Conservation (phyloP, 208 protist genomes). For the Leishmania martiniquensis region DNA sequence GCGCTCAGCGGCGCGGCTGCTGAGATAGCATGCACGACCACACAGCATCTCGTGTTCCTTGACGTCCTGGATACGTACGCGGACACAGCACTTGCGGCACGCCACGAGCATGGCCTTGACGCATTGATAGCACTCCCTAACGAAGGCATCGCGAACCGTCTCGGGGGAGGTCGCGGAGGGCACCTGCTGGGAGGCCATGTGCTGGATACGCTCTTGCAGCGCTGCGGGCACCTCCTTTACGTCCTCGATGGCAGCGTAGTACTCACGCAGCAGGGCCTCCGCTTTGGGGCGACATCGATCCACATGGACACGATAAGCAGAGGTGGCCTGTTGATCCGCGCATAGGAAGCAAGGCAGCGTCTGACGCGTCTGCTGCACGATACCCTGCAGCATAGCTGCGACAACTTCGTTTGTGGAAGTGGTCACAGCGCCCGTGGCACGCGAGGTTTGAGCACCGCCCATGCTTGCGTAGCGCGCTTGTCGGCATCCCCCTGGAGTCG, state of each 20-base stretch:
- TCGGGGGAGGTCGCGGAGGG: slow-evolving; percentile 28
- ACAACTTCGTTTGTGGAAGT: slow-evolving; percentile 41
- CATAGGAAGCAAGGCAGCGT: slow-evolving; percentile 80
- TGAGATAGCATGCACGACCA: slow-evolving; percentile 43
- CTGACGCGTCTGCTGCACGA: slow-evolving; percentile 64
- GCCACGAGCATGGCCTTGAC: slow-evolving; percentile 60
- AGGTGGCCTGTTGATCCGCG: slow-evolving; percentile 54
- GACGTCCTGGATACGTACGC: slow-evolving; percentile 67
- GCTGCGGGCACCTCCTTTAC: slow-evolving; percentile 16
- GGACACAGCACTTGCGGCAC: slow-evolving; percentile 58
- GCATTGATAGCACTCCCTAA: slow-evolving; percentile 47
- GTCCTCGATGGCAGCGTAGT: slow-evolving; percentile 16
- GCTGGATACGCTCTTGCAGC: slow-evolving; percentile 19
- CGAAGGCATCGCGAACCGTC: slow-evolving; percentile 36
- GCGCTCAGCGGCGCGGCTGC: slow-evolving; percentile 44
- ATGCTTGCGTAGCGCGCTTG: slow-evolving; percentile 9
- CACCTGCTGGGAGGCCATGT: slow-evolving; percentile 21
- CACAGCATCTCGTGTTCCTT: slow-evolving; percentile 79
- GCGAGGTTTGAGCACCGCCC: slow-evolving; percentile 3
- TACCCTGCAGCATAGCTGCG: slow-evolving; percentile 59
- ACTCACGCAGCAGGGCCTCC: slow-evolving; percentile 40
- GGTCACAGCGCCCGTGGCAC: neutral
- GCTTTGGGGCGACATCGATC: slow-evolving; percentile 46
- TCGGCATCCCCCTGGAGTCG: slow-evolving; percentile 19
- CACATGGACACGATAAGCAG: slow-evolving; percentile 60